Conservation (phyloP, 2,329 filamentous ascomycete genomes). For the Hypoxylon sp. region DNA sequence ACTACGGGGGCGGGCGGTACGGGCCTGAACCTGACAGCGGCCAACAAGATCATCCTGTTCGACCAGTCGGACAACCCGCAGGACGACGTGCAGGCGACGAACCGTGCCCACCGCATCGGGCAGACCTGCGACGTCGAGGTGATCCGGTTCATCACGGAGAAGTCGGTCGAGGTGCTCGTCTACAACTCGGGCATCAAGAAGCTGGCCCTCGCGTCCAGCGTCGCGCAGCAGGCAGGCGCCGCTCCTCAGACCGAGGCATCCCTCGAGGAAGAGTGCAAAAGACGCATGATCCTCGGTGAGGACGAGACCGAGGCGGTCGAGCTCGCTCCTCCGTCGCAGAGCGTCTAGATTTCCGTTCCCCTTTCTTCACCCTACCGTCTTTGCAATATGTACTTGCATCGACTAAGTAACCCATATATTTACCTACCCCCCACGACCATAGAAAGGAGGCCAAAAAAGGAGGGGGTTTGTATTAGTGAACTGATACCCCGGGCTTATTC, state of each 20-base stretch:
- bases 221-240: constrained; percentile 68
- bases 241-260: constrained; percentile 57
- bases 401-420: neutral
- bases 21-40: constrained; percentile 92
- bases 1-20: constrained; percentile 96
- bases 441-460: neutral
- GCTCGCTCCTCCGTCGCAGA: neutral
- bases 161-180: constrained; percentile 92
- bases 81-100: constrained; percentile 97
- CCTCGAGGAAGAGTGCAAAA: constrained; percentile 45
- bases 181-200: constrained; percentile 92
- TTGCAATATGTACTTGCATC: constrained; percentile 2
- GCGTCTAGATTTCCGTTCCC: neutral
- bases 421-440: neutral
- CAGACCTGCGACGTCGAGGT: constrained; percentile 92
- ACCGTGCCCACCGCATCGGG: constrained; percentile 92
- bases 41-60: constrained; percentile 98
- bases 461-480: neutral
- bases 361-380: neutral
- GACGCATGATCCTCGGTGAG: constrained; percentile 43
- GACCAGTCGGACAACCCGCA: constrained; percentile 98
- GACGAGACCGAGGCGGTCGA: constrained; percentile 25
- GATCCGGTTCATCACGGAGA: constrained; percentile 79
- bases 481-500: neutral
- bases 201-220: constrained; percentile 75